phyloP scores from a whole-genome alignment of 441 rosid genomes.

The Theobroma grandiflorum region DNA sequence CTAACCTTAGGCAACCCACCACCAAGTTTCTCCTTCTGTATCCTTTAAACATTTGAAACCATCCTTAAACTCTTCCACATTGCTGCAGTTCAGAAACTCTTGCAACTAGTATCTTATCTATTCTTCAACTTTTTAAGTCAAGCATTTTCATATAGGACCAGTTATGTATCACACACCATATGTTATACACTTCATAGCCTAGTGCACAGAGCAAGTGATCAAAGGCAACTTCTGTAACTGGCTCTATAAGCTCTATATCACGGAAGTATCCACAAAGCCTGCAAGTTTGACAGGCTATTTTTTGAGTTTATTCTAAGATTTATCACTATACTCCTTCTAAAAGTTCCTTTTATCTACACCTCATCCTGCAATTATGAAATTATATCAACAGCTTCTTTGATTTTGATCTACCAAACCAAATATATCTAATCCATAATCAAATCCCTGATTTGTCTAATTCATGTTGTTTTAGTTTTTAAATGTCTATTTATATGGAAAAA shows the following conservation, averaged over 20 bases:
- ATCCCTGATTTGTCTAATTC: background rate
- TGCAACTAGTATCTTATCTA: background rate
- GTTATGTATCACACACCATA: background rate
- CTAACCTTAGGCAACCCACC: conserved; percentile 1
- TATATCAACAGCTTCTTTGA: background rate
- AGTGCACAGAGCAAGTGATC: background rate
- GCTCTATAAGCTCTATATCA: background rate
- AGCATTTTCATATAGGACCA: background rate
- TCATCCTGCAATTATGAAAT: background rate
- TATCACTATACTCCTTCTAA: background rate
- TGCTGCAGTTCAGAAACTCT: background rate
- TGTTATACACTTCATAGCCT: background rate
- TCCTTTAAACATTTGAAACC: background rate
- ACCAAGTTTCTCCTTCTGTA: background rate
- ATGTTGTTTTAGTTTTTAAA: background rate
- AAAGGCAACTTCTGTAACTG: background rate
- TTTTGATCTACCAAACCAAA: conserved; percentile 10
- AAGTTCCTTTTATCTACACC: background rate
- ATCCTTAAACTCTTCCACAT: background rate
- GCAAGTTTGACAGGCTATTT: conserved; percentile 1
- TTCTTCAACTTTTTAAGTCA: background rate
- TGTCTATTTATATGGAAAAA: background rate
- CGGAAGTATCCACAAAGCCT: background rate
- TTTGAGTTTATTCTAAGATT: background rate
- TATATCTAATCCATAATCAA: background rate